Base-by-base conservation (phyloP, 1,284 basidiomycete genomes). In the Malassezia sympodialis region DNA sequence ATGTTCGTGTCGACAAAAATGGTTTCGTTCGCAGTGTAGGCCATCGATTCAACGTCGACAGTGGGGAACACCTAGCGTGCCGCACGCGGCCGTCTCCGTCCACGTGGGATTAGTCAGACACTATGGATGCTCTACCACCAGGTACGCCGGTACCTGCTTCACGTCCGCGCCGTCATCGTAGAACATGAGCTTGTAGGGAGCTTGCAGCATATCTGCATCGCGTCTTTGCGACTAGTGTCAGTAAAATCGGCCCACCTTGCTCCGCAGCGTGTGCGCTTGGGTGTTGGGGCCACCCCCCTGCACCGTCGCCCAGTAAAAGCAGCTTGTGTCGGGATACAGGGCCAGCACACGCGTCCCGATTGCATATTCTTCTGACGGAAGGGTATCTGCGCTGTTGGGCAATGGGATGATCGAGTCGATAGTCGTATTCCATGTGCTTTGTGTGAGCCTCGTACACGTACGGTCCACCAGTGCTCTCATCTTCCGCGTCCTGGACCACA, bases 281-380 rank as follows among this genome's bases (percentile, higher is more conserved):
- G 72, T 19, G 2, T 62, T 59, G 0, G 72, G 72, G 12, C 72
- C 72, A n/a, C 72, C 72, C 0, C 64, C 64, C 17, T 63, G 63
- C 24, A 74, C 65, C 0, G 62, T 65, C 8, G 72, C 72, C 31
- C 62, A 62, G 56, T 74, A 74, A 65, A 74, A 74, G 49, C 72
- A 74, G 37, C 63, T 68, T 3, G 72, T 74, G 52, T 74, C 72
- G 3, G 72, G 72, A 30, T 74, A 74, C 53, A 74, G 63, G 2
- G 66, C 72, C n/a, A 74, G 54, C 4, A 74, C 72, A 21, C 66
- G 59, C 4, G 64, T 44, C 2, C 72, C 72, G 4, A 56, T 39
- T 1, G 57, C 31, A 41, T 72, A 74, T 42, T 70, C 68, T 15
- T 60, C 49, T 3, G 65, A 45, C 6, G 72, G 72, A 39, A 74